Evolutionary conservation across 140 eudicot genomes (phyloP).

Genomic region (Flaveria floridana): DNA sequence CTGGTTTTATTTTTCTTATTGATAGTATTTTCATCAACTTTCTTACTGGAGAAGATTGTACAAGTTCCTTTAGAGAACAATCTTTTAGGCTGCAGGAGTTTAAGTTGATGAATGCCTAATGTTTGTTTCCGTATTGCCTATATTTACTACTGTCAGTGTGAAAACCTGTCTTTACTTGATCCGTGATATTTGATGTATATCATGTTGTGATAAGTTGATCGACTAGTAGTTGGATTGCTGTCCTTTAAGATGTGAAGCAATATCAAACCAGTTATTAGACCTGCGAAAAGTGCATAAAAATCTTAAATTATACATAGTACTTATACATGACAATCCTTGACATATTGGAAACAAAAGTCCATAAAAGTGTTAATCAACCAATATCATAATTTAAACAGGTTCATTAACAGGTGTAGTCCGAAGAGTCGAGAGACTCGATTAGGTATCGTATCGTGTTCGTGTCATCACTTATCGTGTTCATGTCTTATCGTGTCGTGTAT

Average conservation of each 20-base stretch:
- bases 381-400: no score
- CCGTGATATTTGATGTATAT: neutral
- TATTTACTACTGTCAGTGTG: neutral
- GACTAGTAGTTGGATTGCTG: neutral
- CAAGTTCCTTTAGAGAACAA: neutral
- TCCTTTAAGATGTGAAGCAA: neutral
- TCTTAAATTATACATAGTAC: no score
- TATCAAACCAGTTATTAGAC: neutral
- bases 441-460: no score
- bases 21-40: neutral
- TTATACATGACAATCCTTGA: no score
- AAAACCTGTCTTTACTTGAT: neutral
- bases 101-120: neutral
- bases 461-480: no score
- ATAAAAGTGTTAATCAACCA: no score
- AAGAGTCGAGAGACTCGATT: no score
- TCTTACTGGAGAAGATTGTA: neutral
- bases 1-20: neutral
- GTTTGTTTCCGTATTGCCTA: neutral
- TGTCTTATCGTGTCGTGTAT: no score
- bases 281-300: no score
- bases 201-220: neutral
- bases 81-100: conserved; percentile 1
- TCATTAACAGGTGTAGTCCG: no score
- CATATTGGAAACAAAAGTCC: no score